A percentile compares a stretch with the other conserved stretches of the same genome.
phyloP scores from a whole-genome alignment of 148 eudicot genomes.

The Rhododendron griersonianum region DNA sequence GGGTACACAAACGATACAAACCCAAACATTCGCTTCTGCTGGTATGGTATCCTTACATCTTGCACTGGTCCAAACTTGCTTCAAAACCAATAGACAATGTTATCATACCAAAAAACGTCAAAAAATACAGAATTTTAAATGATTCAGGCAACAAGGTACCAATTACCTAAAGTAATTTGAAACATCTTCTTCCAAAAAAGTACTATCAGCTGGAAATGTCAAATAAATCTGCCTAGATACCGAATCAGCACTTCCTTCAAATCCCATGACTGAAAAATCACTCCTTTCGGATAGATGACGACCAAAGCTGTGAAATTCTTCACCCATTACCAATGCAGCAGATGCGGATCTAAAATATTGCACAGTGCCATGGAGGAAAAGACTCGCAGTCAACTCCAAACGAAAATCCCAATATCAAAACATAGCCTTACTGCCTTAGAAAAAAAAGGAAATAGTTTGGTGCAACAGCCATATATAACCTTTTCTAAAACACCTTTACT shows the following conservation, averaged over 20 bases:
- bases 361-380: conserved; percentile 15
- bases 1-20: conserved; percentile 82
- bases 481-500: neutral
- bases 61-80: conserved; percentile 89
- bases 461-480: neutral
- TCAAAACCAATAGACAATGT: conserved; percentile 19
- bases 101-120: neutral
- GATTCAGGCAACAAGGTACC: neutral
- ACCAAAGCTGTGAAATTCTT: conserved; percentile 55
- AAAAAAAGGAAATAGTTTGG: neutral
- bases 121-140: neutral
- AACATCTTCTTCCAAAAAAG: conserved; percentile 90
- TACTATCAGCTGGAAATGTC: conserved; percentile 93
- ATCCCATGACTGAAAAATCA: conserved; percentile 53
- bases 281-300: conserved; percentile 47
- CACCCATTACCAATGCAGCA: conserved; percentile 68
- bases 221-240: conserved; percentile 77
- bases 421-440: neutral
- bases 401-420: neutral
- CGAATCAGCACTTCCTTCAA: conserved; percentile 37
- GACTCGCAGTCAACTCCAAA: neutral
- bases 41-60: conserved; percentile 96
- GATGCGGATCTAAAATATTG: conserved; percentile 59
- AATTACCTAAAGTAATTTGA: conserved; percentile 74
- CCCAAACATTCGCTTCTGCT: conserved; percentile 96